Evolutionary conservation across 2,329 filamentous ascomycete genomes (phyloP), one percentile per base, ranked within the genome.

Genomic region (Hymenoscyphus fraxineus): DNA sequence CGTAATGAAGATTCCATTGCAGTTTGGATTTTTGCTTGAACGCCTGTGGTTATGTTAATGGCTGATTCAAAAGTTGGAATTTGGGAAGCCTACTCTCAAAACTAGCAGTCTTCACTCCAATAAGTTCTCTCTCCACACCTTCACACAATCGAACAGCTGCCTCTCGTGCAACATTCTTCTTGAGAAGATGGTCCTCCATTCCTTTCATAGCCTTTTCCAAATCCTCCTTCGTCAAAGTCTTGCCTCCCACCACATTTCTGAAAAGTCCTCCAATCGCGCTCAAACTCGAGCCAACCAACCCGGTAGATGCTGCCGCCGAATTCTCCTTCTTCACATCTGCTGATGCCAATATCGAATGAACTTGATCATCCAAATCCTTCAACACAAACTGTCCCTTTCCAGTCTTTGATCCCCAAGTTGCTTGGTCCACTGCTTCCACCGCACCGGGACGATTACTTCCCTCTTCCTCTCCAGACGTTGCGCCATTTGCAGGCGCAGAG

Each of bases 101-200:
- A 74, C 82, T 96, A 55, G 87, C 91, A 0, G 95, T 99, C 80
- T 94, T 97, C 70, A 93, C 88, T 35, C 95, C 93, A 19, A 97
- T 79, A 32, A 99, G 82, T 75, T 97, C 93, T 72, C 90, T 88
- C 77, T 97, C 91, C 6, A 99, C 94, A 60, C 92, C 92, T 67
- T 96, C 89, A 76, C 94, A 97, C 54, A 99, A 81, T 61, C 95
- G 90, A 39, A 97, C 85, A 1, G 94, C 95, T 16, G 95, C 95
- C 80, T 98, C 95, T 61, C 92, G 90, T 0, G 95, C 95, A 35
- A 99, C 93, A 73, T 99, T 99, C 82, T 99, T 99, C 79, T 90
- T 88, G 65, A 99, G 79, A 6, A 99, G 82, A 76, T 98, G 94
- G 64, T 97, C 92, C 75, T 97, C 92, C 92, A 99, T 97, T 39